Conservation (phyloP, 352 stramenopile species). For the Phytophthora meadii region DNA sequence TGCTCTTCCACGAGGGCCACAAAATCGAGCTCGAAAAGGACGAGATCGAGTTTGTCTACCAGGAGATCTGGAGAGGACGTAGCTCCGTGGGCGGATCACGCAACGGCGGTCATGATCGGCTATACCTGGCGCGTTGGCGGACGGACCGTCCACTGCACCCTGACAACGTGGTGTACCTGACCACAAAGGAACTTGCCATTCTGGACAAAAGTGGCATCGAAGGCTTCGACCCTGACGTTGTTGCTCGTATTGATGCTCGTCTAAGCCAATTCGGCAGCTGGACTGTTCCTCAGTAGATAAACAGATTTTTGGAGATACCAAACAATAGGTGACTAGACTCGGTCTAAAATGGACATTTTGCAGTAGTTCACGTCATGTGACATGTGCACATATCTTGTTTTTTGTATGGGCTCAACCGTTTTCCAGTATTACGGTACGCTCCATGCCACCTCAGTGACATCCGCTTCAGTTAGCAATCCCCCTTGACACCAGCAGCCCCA, state of each 20-base stretch:
- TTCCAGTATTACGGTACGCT: conserved; percentile 1
- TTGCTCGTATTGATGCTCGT: conserved; percentile 72
- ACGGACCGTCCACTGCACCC: conserved; percentile 65
- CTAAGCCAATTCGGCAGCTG: conserved; percentile 71
- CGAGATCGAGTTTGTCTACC: conserved; percentile 89
- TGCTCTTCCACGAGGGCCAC: conserved; percentile 59
- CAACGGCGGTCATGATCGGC: conserved; percentile 76
- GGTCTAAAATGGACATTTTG: conserved; percentile 18
- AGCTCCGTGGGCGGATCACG: conserved; percentile 74
- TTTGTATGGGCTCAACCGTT: conserved; percentile 23
- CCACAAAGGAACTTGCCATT: conserved; percentile 72
- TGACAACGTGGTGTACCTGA: conserved; percentile 91
- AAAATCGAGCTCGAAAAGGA: conserved; percentile 84
- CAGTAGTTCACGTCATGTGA: conserved; percentile 19
- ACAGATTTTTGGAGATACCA: no score
- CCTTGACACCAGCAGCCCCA: conserved; percentile 6
- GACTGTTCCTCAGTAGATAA: conserved; percentile 37
- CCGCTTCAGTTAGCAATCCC: conserved; percentile 32
- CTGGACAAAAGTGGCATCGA: conserved; percentile 70
- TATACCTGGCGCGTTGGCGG: conserved; percentile 89
- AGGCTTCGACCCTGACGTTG: conserved; percentile 71
- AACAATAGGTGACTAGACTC: conserved; percentile 24
- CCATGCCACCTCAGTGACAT: conserved; percentile 8
- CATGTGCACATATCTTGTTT: conserved; percentile 20
- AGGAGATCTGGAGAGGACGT: conserved; percentile 84